These are phyloP conservation scores for Neostapfia colusana DNA, from an alignment of 176 grass and related monocot genomes.

Conservation along the genomic window DNA sequence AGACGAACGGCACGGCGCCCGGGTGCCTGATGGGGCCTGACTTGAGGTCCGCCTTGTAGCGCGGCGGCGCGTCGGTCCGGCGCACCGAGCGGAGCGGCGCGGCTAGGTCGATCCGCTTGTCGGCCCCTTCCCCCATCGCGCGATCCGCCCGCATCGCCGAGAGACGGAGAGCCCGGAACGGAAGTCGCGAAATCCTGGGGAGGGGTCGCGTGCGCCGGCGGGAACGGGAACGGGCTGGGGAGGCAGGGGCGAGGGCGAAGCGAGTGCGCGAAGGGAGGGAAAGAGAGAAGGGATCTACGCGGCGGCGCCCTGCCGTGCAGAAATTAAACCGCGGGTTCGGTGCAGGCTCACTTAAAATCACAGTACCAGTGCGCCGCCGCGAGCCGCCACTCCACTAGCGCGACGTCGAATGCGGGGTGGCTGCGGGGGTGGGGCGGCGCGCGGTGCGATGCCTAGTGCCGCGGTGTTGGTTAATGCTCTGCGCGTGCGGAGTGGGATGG, in stretches of 20 bases:
- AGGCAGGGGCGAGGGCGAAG: neutral
- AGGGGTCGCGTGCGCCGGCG: slow-evolving; percentile 38
- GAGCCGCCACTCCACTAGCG: too few relatives aligned
- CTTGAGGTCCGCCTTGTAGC: slow-evolving; percentile 51
- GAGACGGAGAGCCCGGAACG: neutral
- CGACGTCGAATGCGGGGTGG: too few relatives aligned
- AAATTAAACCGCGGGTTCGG: slow-evolving; percentile 5
- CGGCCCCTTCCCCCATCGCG: slow-evolving; percentile 39
- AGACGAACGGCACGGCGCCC: slow-evolving; percentile 76
- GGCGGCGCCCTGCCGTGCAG: slow-evolving; percentile 18
- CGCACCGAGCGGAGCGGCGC: slow-evolving; percentile 49
- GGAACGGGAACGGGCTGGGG: neutral
- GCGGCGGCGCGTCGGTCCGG: slow-evolving; percentile 37
- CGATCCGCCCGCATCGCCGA: slow-evolving; percentile 32
- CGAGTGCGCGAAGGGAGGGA: neutral
- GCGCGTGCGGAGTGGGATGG: slow-evolving; percentile 46
- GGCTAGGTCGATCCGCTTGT: slow-evolving; percentile 64
- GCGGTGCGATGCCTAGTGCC: slow-evolving; percentile 9
- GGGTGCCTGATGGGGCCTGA: slow-evolving; percentile 75
- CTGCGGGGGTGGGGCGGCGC: neutral
- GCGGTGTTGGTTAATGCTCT: slow-evolving; percentile 11
- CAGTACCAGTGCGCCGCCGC: neutral
- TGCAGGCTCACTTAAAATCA: slow-evolving; percentile 27
- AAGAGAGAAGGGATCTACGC: slow-evolving; percentile 25
- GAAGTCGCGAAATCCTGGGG: neutral